Evolutionary conservation across 345 rosid species (phyloP).

Genomic region (Microthlaspi erraticum): DNA sequence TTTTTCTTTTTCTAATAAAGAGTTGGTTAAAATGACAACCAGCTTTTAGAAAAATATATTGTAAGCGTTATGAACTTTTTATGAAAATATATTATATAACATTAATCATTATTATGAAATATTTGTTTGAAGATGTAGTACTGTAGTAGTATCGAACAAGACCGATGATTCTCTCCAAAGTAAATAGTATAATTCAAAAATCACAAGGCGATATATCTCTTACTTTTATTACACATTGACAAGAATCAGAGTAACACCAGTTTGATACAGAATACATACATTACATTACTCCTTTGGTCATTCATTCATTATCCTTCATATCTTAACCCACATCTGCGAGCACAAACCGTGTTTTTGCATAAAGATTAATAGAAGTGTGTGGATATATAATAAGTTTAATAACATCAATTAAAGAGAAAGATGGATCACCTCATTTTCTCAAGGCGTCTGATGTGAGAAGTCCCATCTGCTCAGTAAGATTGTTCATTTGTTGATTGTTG

Average conservation of each 20-base stretch:
- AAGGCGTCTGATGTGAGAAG: slow-evolving; percentile 57
- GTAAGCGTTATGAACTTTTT: too few species aligned
- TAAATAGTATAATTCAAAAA: slow-evolving; percentile 1
- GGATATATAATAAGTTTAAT: slow-evolving; percentile 3
- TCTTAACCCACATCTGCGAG: slow-evolving; percentile 38
- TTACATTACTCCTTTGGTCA: slow-evolving; percentile 6
- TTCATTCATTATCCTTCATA: slow-evolving; percentile 12
- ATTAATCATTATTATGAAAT: too few species aligned
- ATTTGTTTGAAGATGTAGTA: too few species aligned
- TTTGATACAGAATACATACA: slow-evolving; percentile 21
- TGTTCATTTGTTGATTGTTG: slow-evolving; percentile 57
- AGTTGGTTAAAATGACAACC: too few species aligned
- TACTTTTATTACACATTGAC: slow-evolving; percentile 30
- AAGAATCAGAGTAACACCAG: slow-evolving; percentile 26
- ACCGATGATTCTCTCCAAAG: background rate
- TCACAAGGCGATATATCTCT: background rate
- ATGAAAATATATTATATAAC: too few species aligned
- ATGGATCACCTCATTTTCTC: slow-evolving; percentile 41
- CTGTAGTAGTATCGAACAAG: background rate
- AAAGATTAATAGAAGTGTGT: background rate
- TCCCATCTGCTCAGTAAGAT: slow-evolving; percentile 81
- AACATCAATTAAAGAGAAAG: background rate
- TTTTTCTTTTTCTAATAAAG: too few species aligned
- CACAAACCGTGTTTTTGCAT: slow-evolving; percentile 1
- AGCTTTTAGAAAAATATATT: too few species aligned